phyloP scores from a whole-genome alignment of 805 yeast species.

The Vanderwaltozyma yarrowii region DNA sequence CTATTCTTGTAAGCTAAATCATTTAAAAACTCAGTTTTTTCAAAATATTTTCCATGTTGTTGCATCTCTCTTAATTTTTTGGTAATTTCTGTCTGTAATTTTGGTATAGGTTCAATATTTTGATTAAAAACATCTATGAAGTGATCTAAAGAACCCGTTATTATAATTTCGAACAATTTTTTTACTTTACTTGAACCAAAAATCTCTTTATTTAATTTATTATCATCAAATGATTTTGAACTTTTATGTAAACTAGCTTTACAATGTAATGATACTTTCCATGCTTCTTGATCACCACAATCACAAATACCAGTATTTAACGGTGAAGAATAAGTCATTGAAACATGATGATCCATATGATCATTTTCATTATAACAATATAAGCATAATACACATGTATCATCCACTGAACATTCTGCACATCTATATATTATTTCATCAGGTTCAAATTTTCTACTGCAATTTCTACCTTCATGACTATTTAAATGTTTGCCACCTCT shows the following conservation, averaged over 20 bases:
- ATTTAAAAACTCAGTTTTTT: slow-evolving; percentile 15
- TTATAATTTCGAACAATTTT: slow-evolving; percentile 18
- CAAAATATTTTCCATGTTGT: slow-evolving; percentile 14
- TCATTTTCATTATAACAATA: slow-evolving; percentile 61
- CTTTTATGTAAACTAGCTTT: slow-evolving; percentile 14
- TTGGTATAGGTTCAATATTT: slow-evolving; percentile 26
- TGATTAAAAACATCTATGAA: slow-evolving; percentile 32
- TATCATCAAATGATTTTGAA: neutral
- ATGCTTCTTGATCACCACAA: slow-evolving; percentile 62
- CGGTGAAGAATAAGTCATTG: slow-evolving; percentile 42
- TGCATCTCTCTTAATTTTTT: slow-evolving; percentile 20
- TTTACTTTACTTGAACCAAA: slow-evolving; percentile 5
- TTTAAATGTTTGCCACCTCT: slow-evolving; percentile 6
- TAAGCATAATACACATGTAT: slow-evolving; percentile 66
- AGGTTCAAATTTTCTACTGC: slow-evolving; percentile 49
- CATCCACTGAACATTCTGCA: slow-evolving; percentile 64
- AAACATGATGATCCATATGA: slow-evolving; percentile 56
- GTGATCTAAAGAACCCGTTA: slow-evolving; percentile 30
- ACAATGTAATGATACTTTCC: slow-evolving; percentile 44
- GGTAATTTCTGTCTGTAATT: slow-evolving; percentile 22
- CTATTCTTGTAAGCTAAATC: slow-evolving; percentile 9
- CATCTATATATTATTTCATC: slow-evolving; percentile 67
- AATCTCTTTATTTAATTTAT: slow-evolving; percentile 30
- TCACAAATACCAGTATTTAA: slow-evolving; percentile 53
- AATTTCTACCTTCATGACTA: slow-evolving; percentile 48